Base-by-base conservation (phyloP, 352 stramenopile genomes). In the Phytopythium delawarense region DNA sequence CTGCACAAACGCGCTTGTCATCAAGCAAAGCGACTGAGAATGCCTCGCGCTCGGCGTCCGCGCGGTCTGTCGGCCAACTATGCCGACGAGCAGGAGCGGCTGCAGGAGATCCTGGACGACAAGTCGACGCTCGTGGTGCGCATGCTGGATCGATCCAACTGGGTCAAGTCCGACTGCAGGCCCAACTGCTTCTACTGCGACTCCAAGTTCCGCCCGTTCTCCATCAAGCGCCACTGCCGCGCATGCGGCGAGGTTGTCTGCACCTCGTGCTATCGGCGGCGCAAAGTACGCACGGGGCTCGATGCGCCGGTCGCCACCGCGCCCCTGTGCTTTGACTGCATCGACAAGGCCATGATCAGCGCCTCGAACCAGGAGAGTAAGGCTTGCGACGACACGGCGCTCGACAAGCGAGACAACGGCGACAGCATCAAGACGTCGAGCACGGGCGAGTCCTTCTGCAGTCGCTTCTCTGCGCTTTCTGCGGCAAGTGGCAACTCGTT, bases 221-320 rank as follows among this genome's bases (percentile, higher is more conserved):
- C 74, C 30, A 70, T 89, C 39, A 87, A 89, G 62, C 82, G 91
- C 52, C 84, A 96, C 63, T 96, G 87, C 54, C 85, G 84, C 37
- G 81, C 70, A 1, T 96, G 87, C 39, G 87, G 85, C 13, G 84
- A 93, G 32, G 72, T 96, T 25, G 78, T 94, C 18, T 96, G 87
- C 62, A 83, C 74, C 57, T 74, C 67, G 16, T 96, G 87, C 71
- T 91, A 88, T 46, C 67, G 73, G 9, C 76, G 83, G 44, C 76
- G 83, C 40, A 72, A 74, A 23, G 83, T 94, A 7, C 69, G 72
- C 21, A 20, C 55, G 12, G 40, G 23, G 8, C 8, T 42, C 2
- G 25, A 30, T 25, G 25, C 39, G 40, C 55, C 18, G 7, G 70
- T 80, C 8, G 70, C 65, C 1, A 76, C 66, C 12, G 78, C 81